Evolutionary conservation across 768 basidiomycete genomes (phyloP).

Genomic region (Termitomyces eurrhizus): DNA sequence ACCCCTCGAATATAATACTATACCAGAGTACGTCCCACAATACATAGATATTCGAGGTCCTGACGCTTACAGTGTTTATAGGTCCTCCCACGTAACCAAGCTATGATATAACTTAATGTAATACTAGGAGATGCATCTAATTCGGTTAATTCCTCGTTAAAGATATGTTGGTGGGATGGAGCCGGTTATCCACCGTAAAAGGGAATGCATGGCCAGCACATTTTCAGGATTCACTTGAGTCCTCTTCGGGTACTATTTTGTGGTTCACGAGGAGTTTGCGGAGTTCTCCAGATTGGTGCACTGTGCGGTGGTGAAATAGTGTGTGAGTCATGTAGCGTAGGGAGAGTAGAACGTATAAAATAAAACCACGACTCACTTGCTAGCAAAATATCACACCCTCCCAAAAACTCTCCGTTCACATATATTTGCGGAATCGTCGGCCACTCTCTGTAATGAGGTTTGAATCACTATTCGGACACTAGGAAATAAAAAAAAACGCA

Average conservation of each 20-base stretch:
- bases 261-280: constrained; percentile 75
- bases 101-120: neutral
- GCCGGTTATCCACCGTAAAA: neutral
- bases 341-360: constrained; percentile 5
- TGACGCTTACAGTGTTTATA: constrained; percentile 3
- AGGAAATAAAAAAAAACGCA: constrained; percentile 39
- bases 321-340: constrained; percentile 1
- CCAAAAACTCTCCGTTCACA: constrained; percentile 92
- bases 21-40: constrained; percentile 7
- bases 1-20: neutral
- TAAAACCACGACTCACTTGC: constrained; percentile 58
- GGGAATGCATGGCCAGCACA: neutral
- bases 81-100: neutral
- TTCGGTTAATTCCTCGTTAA: neutral
- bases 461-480: neutral
- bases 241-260: constrained; percentile 56
- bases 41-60: constrained; percentile 2
- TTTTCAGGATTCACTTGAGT: constrained; percentile 4
- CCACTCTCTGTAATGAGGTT: constrained; percentile 70
- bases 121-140: constrained; percentile 3
- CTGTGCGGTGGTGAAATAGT: constrained; percentile 32
- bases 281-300: constrained; percentile 96
- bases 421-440: constrained; percentile 97
- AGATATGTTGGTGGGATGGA: neutral
- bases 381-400: constrained; percentile 93